Evolutionary conservation across 495 filamentous ascomycete species (phyloP), one percentile per base, ranked within the genome.

Genomic region (Thermochaetoides thermophila): DNA sequence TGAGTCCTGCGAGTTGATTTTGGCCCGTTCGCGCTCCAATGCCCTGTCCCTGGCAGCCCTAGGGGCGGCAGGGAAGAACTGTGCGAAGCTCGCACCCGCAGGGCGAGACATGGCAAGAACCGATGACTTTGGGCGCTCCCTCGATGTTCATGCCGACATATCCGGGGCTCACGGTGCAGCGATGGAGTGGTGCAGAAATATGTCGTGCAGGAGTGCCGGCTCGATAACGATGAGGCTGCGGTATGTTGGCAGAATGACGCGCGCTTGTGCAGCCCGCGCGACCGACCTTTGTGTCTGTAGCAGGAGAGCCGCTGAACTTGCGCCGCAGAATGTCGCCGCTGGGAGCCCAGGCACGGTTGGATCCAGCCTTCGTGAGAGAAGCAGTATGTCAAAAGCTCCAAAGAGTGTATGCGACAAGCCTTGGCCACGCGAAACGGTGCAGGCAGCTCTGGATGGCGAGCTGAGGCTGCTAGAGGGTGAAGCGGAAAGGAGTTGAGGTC

Each of bases 21-120:
- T 53, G 25, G 45, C 51, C 50, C 40, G 57, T 49, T 70, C 66
- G 44, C 67, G 57, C 51, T 71, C 65, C 51, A 57, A 62, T 36
- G 66, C 65, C 53, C 61, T 64, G 50, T 69, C 64, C 55, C 59
- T 65, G 31, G 67, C 62, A 27, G 57, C 64, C 40, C 66, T 59
- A 42, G 85, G 81, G 42, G 85, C 85, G 53, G 78, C 73, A 39
- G 86, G 83, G 55, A 91, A 93, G 67, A 84, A 91, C 57, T 84
- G 74, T 53, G 81, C 80, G 71, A 83, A 89, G 53, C 80, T 74
- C 64, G 80, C 78, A 46, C 57, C 64, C 34, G 74, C 67, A 48
- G 78, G 73, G 64, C 78, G 79, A 70, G 83, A 81, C 81, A 82
- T 84, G 53, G 59, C 64, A 55, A 55, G 41, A 45, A 46, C 50